Base-by-base conservation (phyloP, 129 eudicot genomes). In the Saussurea involucrata region DNA sequence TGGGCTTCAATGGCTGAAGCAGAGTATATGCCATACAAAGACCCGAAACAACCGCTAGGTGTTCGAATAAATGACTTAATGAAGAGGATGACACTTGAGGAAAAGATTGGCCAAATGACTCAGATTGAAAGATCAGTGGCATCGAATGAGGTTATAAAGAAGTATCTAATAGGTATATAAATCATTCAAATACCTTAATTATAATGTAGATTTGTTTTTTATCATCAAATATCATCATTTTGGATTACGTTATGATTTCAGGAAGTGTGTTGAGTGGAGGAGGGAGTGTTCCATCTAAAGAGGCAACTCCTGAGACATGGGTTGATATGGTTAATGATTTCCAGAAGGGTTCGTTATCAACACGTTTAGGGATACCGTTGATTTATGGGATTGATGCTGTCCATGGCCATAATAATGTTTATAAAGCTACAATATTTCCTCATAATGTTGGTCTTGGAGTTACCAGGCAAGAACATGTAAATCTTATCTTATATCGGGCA, bases 71-170 rank as follows among this genome's bases (percentile, higher is more conserved):
- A 81, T 28, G 92, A 91, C 79, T 81, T 91, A 2, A 40, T 91
- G 76, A 74, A 70, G 55, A 82, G 85, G 55, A 91, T 91, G 97
- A 91, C 86, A 8, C 67, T 91, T 1, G 87, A 78, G 67, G 97
- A 91, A 75, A 91, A 91, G 76, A 82, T 91, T 36, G 97, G 94
- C 28, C 97, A 91, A 74, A 87, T 91, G 97, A 74, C 88, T 24
- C 94, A 91, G 28, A 87, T 91, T 49, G 97, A 91, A 20, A 71
- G 87, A n/a, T 27, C 63, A 0, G 90, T 83, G 12, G 92, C 92
- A 17, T 66, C 88, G 0, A 29, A 71, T 20, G 83, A 85, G 60
- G 92, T 83, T 68, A 83, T 91, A 78, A 86, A 72, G 61, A 91
- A 87, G 24, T 83, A 86, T 80, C 71, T 68, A 21, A 88, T 91